These are phyloP conservation scores for Afroboletus lepidellus DNA, from an alignment of 1,284 basidiomycete species.

Conservation along the genomic window DNA sequence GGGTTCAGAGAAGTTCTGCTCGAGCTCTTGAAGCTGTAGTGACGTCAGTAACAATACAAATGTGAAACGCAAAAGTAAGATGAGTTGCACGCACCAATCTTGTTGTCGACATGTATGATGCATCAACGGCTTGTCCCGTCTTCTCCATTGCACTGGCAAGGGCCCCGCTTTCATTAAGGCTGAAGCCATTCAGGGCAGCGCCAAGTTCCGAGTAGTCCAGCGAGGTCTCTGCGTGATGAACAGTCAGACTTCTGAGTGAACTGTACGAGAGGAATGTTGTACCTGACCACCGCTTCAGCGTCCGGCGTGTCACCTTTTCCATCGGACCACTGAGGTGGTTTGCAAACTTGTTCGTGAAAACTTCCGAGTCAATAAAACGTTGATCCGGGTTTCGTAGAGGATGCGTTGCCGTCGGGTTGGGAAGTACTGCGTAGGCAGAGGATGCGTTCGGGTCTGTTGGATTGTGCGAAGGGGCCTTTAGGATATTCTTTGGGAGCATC, in stretches of 20 bases:
- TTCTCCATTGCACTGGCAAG: slow-evolving; percentile 84
- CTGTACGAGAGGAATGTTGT: slow-evolving; percentile 22
- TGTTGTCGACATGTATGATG: slow-evolving; percentile 91
- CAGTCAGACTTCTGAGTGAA: slow-evolving; percentile 4
- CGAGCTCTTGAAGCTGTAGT: slow-evolving; percentile 82
- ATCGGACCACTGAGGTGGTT: slow-evolving; percentile 87
- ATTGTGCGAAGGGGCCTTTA: slow-evolving; percentile 93
- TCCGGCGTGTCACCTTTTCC: slow-evolving; percentile 93
- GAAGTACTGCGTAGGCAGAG: slow-evolving; percentile 79
- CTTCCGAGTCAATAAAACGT: slow-evolving; percentile 93
- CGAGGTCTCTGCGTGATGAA: slow-evolving; percentile 61
- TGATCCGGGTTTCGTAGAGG: slow-evolving; percentile 88
- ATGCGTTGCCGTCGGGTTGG: slow-evolving; percentile 85
- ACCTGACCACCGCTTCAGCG: slow-evolving; percentile 94
- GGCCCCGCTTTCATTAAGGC: slow-evolving; percentile 76
- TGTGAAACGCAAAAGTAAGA: slow-evolving; percentile 8
- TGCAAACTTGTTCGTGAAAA: slow-evolving; percentile 95
- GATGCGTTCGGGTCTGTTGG: slow-evolving; percentile 80
- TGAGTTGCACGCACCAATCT: slow-evolving; percentile 56
- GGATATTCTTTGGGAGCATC: slow-evolving; percentile 89
- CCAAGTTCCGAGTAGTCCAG: slow-evolving; percentile 95
- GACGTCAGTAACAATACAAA: slow-evolving; percentile 12
- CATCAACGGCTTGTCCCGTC: slow-evolving; percentile 93
- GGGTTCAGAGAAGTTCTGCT: slow-evolving; percentile 93
- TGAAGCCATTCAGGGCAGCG: slow-evolving; percentile 94